Conservation (phyloP, 768 basidiomycete species). For the Flagelloscypha sp. region DNA sequence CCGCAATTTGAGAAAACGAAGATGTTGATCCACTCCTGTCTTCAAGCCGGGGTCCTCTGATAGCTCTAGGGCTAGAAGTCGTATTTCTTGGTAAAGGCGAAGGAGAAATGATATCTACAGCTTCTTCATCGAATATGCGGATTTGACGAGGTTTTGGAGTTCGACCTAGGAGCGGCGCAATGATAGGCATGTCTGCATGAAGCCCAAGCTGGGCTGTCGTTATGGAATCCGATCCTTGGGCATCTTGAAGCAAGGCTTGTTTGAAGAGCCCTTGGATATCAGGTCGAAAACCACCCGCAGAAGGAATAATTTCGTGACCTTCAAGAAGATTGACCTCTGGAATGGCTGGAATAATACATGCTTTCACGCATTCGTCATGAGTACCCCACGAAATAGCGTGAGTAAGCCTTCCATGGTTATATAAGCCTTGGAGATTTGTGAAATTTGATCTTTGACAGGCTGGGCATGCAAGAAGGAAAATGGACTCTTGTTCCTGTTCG, state of each 20-base stretch:
- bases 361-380: conserved; percentile 47
- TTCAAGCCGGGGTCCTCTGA: no score
- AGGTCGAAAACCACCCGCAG: conserved; percentile 33
- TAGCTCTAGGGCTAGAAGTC: no score
- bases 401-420: conserved; percentile 44
- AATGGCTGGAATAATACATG: conserved; percentile 31
- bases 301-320: conserved; percentile 37
- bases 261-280: conserved; percentile 42
- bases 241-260: no score
- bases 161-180: conserved; percentile 43
- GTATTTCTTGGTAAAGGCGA: conserved; percentile 4
- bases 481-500: conserved; percentile 5
- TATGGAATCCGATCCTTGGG: no score
- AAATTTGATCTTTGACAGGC: conserved; percentile 36
- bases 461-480: conserved; percentile 35
- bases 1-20: no score
- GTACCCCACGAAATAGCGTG: conserved; percentile 45
- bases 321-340: conserved; percentile 28
- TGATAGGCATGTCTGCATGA: conserved; percentile 40
- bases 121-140: conserved; percentile 28
- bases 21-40: no score
- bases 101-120: conserved; percentile 29
- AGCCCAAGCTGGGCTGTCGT: conserved; percentile 42
- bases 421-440: conserved; percentile 42
- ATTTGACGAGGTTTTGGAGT: conserved; percentile 32